Evolutionary conservation across 306 rosid genomes (phyloP).

Genomic region (Pueraria montana): DNA sequence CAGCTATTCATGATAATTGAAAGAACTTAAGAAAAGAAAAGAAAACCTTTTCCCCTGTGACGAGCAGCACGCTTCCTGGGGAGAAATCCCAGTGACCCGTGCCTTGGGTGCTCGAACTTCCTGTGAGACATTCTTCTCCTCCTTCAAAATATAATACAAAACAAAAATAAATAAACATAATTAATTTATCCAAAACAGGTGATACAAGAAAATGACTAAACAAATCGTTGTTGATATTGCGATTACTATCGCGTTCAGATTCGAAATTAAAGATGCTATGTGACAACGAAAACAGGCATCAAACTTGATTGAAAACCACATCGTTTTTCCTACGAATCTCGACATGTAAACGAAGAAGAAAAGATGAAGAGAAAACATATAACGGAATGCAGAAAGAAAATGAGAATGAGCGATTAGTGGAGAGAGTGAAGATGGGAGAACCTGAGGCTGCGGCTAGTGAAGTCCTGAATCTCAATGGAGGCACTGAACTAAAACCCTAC

Average conservation of each 20-base stretch:
- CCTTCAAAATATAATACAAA: constrained; percentile 19
- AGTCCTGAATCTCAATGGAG: not conserved
- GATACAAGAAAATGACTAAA: too few relatives aligned
- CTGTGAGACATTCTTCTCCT: constrained; percentile 80
- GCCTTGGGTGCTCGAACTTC: constrained; percentile 94
- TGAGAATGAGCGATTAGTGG: accelerated
- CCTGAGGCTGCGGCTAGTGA: constrained; percentile 49
- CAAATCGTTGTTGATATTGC: not conserved
- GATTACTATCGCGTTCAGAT: not conserved
- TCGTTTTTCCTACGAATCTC: not conserved
- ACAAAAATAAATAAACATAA: not conserved
- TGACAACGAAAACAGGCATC: not conserved
- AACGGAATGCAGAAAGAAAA: not conserved
- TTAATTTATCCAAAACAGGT: not conserved
- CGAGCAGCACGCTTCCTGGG: constrained; percentile 90
- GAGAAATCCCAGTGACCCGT: constrained; percentile 88
- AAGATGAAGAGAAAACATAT: too few relatives aligned
- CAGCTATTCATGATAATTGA: not conserved
- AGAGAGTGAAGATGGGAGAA: not conserved
- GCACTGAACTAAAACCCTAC: constrained; percentile 48
- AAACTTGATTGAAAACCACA: not conserved
- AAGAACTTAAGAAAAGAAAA: not conserved
- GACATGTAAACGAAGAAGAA: not conserved
- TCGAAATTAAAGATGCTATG: not conserved
- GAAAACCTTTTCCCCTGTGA: constrained; percentile 81